phyloP scores from a whole-genome alignment of 2,329 filamentous ascomycete genomes.

The Curvularia sp. region DNA sequence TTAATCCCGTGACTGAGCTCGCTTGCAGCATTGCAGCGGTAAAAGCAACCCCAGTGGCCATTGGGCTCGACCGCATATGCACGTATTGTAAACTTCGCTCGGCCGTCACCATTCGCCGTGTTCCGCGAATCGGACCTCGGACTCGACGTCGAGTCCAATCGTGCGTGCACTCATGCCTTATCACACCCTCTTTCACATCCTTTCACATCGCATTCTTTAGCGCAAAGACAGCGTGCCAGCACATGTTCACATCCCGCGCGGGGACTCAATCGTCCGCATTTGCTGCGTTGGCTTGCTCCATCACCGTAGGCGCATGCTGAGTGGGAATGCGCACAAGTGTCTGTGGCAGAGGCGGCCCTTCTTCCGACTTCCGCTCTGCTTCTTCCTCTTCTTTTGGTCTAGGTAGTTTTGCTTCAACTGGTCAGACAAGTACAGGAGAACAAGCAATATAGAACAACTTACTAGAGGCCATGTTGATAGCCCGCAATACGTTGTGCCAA shows the following conservation, averaged over 20 bases:
- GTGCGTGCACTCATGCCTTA: conserved; percentile 6
- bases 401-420: conserved; percentile 69
- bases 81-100: conserved; percentile 4
- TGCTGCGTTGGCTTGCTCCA: conserved; percentile 45
- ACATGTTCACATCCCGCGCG: conserved; percentile 16
- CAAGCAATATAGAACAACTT: conserved; percentile 45
- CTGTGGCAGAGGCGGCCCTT: conserved; percentile 70
- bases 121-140: conserved; percentile 21
- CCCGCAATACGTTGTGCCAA: conserved; percentile 85
- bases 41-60: conserved; percentile 13
- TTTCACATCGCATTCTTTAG: conserved; percentile 5
- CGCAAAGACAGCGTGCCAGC: conserved; percentile 15
- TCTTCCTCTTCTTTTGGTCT: conserved; percentile 62
- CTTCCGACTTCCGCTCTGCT: conserved; percentile 50
- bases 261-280: conserved; percentile 40
- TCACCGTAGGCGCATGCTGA: conserved; percentile 63
- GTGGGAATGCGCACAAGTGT: conserved; percentile 86
- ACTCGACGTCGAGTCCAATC: conserved; percentile 7
- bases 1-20: conserved; percentile 2
- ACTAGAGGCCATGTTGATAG: conserved; percentile 88
- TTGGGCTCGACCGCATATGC: conserved; percentile 24
- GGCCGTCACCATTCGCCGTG: conserved; percentile 1
- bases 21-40: conserved; percentile 11
- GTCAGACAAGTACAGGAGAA: conserved; percentile 21
- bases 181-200: conserved; percentile 10